Evolutionary conservation across 352 stramenopile species (phyloP), one percentile per base, ranked within the genome.

Genomic region (Phytophthora constricta): DNA sequence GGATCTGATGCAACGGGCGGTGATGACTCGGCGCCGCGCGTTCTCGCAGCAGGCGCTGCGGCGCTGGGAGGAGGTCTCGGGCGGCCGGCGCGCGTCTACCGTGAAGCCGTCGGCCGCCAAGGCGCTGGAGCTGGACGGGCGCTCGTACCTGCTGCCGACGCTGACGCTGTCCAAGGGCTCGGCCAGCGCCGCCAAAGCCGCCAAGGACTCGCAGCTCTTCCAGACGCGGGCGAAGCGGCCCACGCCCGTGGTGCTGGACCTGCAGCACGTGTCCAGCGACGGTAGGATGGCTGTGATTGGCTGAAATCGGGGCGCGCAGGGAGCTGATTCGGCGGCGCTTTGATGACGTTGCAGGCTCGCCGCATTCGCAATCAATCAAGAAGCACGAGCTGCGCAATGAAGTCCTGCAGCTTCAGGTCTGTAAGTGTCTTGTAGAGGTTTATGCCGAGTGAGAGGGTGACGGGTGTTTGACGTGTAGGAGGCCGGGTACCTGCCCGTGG

Each of bases 361-460:
- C 86, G 2, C 86, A 93, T 46, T 86, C 86, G 11, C 82, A 86
- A 48, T 83, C 83, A 0, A 92, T 93, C 62, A 92, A 91, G 70
- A 87, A 89, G 50, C 77, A 89, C 54, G 81, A 93, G 52, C 65
- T 93, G 52, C 77, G 83, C 37, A 80, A 80, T 22, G 72, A 93
- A 50, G 79, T 93, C 45, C 67, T 91, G 43, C 72, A 74, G 7
- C 69, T 92, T 9, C 79, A 87, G 68, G 85, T 93, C 58, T 3
- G 51, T 20, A 14, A n/a, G n/a, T n/a, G n/a, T n/a, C n/a, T n/a
- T n/a, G n/a, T n/a, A n/a, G n/a, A n/a, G n/a, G n/a, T n/a, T n/a
- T n/a, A n/a, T n/a, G n/a, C n/a, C n/a, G n/a, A n/a, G n/a, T 37
- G 22, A 23, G 13, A 1, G 3, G 16, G 47, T 7, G 28, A 39